phyloP scores from a whole-genome alignment of 345 rosid genomes.

The Barbarea vulgaris region DNA sequence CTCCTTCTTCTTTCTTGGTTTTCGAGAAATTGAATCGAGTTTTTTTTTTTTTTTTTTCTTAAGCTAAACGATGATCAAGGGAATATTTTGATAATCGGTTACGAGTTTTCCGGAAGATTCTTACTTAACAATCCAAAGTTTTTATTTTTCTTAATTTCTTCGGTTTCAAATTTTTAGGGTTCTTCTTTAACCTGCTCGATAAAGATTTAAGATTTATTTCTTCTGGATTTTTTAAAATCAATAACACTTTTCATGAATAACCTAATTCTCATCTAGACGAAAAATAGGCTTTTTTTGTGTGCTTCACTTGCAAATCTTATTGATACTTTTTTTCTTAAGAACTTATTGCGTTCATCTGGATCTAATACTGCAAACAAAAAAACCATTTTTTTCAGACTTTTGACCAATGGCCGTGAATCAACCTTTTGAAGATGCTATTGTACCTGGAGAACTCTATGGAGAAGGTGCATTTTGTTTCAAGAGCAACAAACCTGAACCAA shows the following conservation, averaged over 20 bases:
- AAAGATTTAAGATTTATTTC: background rate
- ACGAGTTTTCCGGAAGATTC: background rate
- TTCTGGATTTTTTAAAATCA: background rate
- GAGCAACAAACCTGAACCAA: conserved; percentile 32
- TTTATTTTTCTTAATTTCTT: background rate
- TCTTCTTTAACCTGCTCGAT: background rate
- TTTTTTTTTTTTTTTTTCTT: background rate
- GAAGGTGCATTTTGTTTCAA: conserved; percentile 41
- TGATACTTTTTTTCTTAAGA: background rate
- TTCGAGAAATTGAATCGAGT: background rate
- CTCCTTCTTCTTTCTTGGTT: background rate
- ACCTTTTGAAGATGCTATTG: conserved; percentile 40
- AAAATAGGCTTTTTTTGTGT: background rate
- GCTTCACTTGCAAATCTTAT: conserved; percentile 21
- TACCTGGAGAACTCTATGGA: conserved; percentile 40
- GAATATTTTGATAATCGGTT: background rate
- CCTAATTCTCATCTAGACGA: conserved; percentile 23
- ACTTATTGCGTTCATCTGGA: background rate
- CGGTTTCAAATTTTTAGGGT: background rate
- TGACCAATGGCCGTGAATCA: conserved; percentile 42
- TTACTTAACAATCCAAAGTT: background rate
- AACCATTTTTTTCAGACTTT: conserved; percentile 26
- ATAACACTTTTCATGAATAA: background rate
- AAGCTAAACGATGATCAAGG: background rate
- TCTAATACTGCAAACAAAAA: background rate